Conservation (phyloP, 495 filamentous ascomycete species). For the Penicillium antarcticum region DNA sequence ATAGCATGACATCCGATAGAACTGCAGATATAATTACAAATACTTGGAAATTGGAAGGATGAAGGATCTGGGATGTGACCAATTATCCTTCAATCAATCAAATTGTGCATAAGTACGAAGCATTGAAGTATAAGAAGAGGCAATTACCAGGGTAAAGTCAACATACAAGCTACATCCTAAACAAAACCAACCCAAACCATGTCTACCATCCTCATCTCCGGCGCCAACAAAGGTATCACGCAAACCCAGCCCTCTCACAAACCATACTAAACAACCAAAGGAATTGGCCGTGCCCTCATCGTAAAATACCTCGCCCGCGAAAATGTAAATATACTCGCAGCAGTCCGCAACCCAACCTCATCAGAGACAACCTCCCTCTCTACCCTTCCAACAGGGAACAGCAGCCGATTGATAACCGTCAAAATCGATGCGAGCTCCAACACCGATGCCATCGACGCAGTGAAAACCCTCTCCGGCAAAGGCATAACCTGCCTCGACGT, state of each 20-base stretch:
- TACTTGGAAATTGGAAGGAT: no score
- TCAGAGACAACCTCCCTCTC: conserved; percentile 14
- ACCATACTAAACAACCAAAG: conserved; percentile 14
- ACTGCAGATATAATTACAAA: no score
- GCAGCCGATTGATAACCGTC: not conserved
- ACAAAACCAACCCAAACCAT: not conserved
- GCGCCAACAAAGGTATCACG: conserved; percentile 16
- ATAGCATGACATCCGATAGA: no score
- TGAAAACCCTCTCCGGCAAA: not conserved
- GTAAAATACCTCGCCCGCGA: conserved; percentile 35
- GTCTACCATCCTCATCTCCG: conserved; percentile 22
- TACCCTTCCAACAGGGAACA: conserved; percentile 7
- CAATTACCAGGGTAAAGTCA: no score
- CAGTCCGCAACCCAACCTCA: conserved; percentile 29
- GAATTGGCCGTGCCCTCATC: conserved; percentile 41
- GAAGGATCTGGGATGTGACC: no score
- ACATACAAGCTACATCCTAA: no score
- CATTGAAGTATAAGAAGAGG: no score
- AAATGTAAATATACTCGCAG: conserved; percentile 42
- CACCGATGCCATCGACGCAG: not conserved
- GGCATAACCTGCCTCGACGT: conserved; percentile 28
- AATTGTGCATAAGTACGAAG: no score
- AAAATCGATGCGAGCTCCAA: not conserved
- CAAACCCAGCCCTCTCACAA: not conserved
- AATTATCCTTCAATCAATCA: no score